These are phyloP conservation scores for Coprinellus micaceus DNA, from an alignment of 768 basidiomycete species.

Conservation along the genomic window DNA sequence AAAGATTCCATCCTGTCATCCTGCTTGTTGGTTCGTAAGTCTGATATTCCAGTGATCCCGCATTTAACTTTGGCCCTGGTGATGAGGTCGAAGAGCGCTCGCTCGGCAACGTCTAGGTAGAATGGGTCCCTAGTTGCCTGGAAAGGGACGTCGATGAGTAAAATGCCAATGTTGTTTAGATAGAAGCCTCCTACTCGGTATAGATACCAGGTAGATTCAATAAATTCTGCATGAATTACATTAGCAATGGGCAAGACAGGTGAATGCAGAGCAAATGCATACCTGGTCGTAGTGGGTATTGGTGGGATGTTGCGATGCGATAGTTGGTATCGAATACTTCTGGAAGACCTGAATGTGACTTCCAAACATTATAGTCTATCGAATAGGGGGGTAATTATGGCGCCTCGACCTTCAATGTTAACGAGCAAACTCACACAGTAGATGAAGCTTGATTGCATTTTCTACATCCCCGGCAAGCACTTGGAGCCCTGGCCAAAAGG, in stretches of 20 bases:
- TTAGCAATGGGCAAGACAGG: not conserved
- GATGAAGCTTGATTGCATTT: conserved; percentile 88
- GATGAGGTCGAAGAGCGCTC: conserved; percentile 71
- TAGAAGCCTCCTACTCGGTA: conserved; percentile 67
- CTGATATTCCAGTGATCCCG: conserved; percentile 78
- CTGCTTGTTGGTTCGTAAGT: conserved; percentile 70
- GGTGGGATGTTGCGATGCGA: conserved; percentile 65
- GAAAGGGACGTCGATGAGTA: conserved; percentile 10
- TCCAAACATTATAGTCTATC: conserved; percentile 91
- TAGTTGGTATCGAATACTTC: conserved; percentile 87
- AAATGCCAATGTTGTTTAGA: not conserved
- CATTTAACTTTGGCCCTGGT: conserved; percentile 78
- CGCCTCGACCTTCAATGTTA: not conserved
- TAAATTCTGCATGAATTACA: conserved; percentile 58
- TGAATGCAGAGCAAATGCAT: conserved; percentile 11
- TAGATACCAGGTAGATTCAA: conserved; percentile 95
- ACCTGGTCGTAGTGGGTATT: conserved; percentile 81
- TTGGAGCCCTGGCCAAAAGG: conserved; percentile 97
- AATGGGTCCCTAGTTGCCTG: conserved; percentile 91
- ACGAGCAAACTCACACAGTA: conserved; percentile 58
- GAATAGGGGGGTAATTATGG: not conserved
- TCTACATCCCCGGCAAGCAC: conserved; percentile 82
- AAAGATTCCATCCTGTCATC: conserved; percentile 99
- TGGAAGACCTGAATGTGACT: conserved; percentile 80
- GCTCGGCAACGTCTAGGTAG: conserved; percentile 89